Evolutionary conservation across 768 basidiomycete species (phyloP).

Genomic region (Pleurotus eryngii): DNA sequence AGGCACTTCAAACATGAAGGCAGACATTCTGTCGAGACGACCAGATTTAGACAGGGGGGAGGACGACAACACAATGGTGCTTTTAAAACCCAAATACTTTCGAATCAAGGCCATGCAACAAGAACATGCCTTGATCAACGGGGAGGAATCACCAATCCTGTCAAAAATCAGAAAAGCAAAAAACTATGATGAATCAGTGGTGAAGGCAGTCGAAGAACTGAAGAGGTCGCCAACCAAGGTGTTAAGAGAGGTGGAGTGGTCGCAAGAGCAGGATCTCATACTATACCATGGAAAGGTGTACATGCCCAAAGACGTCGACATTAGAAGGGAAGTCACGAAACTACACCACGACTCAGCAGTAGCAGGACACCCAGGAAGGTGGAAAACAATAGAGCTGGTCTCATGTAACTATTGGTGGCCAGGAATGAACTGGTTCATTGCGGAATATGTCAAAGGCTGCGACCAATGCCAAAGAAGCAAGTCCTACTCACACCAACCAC

Average conservation of each 20-base stretch:
- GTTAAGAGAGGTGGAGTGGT: constrained; percentile 4
- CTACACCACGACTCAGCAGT: constrained; percentile 22
- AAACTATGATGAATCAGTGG: background rate
- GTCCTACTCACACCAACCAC: background rate
- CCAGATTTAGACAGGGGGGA: too few relatives aligned
- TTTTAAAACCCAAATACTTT: too few relatives aligned
- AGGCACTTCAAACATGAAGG: too few relatives aligned
- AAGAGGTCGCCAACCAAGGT: too few relatives aligned
- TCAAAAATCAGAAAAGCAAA: background rate
- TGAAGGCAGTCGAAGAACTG: background rate
- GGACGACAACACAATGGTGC: too few relatives aligned
- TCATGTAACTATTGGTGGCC: constrained; percentile 12
- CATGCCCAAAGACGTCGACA: constrained; percentile 15
- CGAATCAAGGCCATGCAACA: too few relatives aligned
- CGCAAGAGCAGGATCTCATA: constrained; percentile 3
- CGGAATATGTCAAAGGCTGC: background rate
- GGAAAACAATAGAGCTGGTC: constrained; percentile 24
- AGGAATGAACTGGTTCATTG: constrained; percentile 12
- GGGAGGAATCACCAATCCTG: background rate
- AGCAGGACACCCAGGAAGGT: constrained; percentile 27
- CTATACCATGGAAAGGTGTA: constrained; percentile 15
- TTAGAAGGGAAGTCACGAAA: constrained; percentile 9
- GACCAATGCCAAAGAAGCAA: background rate
- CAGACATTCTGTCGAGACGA: too few relatives aligned
- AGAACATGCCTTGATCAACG: too few relatives aligned